Evolutionary conservation across 805 yeast genomes (phyloP).

Genomic region (Yarrowia porcina): DNA sequence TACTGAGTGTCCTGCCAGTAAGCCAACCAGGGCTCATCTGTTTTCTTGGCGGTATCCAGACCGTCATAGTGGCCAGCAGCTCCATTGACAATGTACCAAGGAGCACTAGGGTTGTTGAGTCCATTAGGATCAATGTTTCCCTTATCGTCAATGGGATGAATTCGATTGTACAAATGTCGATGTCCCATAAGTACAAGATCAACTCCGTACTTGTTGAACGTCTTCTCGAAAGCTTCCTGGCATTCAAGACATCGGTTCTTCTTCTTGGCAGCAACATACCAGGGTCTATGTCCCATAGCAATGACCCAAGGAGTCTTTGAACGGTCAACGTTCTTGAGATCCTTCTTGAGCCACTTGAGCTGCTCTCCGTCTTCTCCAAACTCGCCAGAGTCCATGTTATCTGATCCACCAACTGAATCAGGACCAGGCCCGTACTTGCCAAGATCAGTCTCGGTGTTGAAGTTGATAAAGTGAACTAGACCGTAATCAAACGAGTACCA

Average conservation of each 20-base stretch:
- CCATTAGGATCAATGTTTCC: conserved; percentile 34
- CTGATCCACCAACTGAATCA: conserved; percentile 25
- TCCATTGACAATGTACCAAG: conserved; percentile 38
- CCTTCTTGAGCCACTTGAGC: conserved; percentile 35
- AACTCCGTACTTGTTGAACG: conserved; percentile 31
- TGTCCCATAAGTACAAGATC: conserved; percentile 35
- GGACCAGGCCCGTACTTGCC: conserved; percentile 32
- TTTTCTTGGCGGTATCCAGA: conserved; percentile 29
- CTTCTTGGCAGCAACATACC: conserved; percentile 34
- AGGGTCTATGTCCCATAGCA: conserved; percentile 37
- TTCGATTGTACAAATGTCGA: conserved; percentile 34
- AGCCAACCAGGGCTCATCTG: conserved; percentile 21
- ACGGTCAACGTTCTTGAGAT: conserved; percentile 35
- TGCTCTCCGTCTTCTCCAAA: conserved; percentile 31
- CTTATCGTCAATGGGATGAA: conserved; percentile 31
- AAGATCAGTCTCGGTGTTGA: conserved; percentile 38
- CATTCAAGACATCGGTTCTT: conserved; percentile 29
- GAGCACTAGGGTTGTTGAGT: conserved; percentile 35
- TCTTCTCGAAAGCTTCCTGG: conserved; percentile 33
- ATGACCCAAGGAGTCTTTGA: conserved; percentile 35
- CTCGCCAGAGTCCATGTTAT: conserved; percentile 25
- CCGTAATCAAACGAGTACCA: conserved; percentile 40
- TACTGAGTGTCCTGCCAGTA: conserved; percentile 27
- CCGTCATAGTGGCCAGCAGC: conserved; percentile 38
- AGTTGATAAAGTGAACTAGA: conserved; percentile 35